Percentiles rank a stretch among this genome's conserved stretches.
Conservation (phyloP, 305 asterid genomes). For the Solanum aculeatissimum region DNA sequence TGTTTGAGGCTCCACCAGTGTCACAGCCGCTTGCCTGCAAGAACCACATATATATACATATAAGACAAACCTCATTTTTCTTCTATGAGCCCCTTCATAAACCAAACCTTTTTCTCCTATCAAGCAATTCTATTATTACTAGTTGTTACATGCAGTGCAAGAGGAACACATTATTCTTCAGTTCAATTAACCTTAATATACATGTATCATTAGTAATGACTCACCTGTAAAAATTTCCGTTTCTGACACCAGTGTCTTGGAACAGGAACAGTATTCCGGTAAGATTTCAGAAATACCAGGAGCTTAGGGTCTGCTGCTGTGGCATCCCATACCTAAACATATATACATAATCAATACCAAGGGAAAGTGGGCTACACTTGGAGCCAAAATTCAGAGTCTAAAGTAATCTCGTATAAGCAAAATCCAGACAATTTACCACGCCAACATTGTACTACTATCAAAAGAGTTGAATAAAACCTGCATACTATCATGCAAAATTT, state of each 20-base stretch:
- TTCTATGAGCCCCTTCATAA: slow-evolving; percentile 42
- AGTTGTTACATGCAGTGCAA: slow-evolving; percentile 11
- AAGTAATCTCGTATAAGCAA: neutral
- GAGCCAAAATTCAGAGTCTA: neutral
- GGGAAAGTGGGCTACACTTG: neutral
- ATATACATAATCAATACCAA: neutral
- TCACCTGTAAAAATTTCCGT: slow-evolving; percentile 93
- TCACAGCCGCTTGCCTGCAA: slow-evolving; percentile 98
- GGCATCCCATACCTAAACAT: slow-evolving; percentile 91
- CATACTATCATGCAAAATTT: neutral
- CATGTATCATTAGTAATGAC: neutral
- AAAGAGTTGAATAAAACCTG: neutral
- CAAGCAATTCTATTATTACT: slow-evolving; percentile 11
- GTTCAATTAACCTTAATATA: neutral
- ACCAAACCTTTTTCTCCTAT: slow-evolving; percentile 35
- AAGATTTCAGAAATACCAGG: slow-evolving; percentile 83
- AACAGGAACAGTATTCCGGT: slow-evolving; percentile 87
- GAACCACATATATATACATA: slow-evolving; percentile 83
- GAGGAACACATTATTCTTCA: neutral
- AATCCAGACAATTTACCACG: neutral
- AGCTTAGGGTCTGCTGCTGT: slow-evolving; percentile 88
- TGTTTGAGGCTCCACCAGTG: slow-evolving; percentile 80
- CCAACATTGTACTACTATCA: neutral
- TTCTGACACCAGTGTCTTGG: slow-evolving; percentile 99
- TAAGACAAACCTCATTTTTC: slow-evolving; percentile 89